Evolutionary conservation across 1,284 basidiomycete species (phyloP).

Genomic region (Ganoderma lucidum): DNA sequence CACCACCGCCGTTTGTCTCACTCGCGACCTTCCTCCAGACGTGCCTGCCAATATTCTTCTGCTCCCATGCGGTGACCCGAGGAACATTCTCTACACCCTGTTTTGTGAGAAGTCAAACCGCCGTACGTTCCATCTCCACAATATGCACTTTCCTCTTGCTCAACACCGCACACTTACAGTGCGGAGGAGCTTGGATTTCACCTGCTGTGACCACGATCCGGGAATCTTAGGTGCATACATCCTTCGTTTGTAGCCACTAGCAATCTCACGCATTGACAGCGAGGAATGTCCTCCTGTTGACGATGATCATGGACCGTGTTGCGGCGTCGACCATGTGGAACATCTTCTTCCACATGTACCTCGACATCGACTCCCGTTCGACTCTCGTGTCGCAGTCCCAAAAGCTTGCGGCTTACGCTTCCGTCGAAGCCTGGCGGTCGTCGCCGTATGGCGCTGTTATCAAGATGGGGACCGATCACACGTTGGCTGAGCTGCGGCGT

Average conservation of each 20-base stretch:
- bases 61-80: constrained; percentile 64
- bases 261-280: no score
- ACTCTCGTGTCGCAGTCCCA: constrained; percentile 53
- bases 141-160: background rate
- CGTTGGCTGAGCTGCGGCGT: constrained; percentile 50
- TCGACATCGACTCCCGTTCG: constrained; percentile 51
- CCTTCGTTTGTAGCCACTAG: no score
- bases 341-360: constrained; percentile 62
- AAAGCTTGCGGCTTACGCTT: constrained; percentile 49
- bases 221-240: constrained; percentile 59
- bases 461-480: constrained; percentile 47
- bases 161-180: background rate
- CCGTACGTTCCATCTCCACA: constrained; percentile 24
- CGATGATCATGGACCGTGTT: constrained; percentile 45
- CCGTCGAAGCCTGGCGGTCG: constrained; percentile 50
- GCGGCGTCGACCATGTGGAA: constrained; percentile 53
- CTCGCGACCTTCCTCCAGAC: constrained; percentile 55
- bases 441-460: constrained; percentile 51
- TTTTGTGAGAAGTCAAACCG: constrained; percentile 20
- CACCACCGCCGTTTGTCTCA: constrained; percentile 58
- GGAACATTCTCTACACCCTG: constrained; percentile 62
- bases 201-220: constrained; percentile 66
- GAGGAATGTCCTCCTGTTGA: constrained; percentile 49
- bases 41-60: constrained; percentile 54
- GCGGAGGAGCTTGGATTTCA: constrained; percentile 57